phyloP scores from a whole-genome alignment of 2,329 filamentous ascomycete genomes.

The Sphaerulina musiva region DNA sequence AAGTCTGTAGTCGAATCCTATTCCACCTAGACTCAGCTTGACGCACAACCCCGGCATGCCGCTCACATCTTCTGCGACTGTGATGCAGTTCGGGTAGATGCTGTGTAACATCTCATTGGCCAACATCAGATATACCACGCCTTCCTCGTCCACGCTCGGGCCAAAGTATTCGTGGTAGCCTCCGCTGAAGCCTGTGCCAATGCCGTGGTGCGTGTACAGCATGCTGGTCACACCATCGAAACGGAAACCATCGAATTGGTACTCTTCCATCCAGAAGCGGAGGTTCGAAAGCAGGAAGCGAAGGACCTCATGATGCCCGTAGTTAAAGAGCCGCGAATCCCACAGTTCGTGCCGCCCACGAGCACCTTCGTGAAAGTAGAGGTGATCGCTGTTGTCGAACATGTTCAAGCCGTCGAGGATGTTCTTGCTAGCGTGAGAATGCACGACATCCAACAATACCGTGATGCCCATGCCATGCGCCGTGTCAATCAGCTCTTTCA shows the following conservation, averaged over 20 bases:
- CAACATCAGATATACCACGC: constrained; percentile 88
- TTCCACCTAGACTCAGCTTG: constrained; percentile 73
- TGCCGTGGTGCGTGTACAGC: constrained; percentile 92
- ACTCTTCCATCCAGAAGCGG: constrained; percentile 99
- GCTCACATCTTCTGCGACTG: constrained; percentile 93
- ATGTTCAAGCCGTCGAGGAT: constrained; percentile 90
- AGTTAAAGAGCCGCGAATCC: constrained; percentile 97
- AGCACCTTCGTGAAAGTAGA: constrained; percentile 85
- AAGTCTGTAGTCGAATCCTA: constrained; percentile 94
- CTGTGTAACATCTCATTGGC: constrained; percentile 92
- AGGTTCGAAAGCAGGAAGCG: constrained; percentile 94
- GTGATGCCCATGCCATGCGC: constrained; percentile 86
- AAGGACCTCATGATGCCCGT: constrained; percentile 86
- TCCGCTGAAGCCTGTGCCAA: constrained; percentile 96
- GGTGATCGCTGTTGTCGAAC: constrained; percentile 90
- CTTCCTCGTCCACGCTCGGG: constrained; percentile 79
- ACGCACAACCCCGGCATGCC: constrained; percentile 97
- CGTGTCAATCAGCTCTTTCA: constrained; percentile 94
- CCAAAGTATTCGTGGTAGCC: constrained; percentile 99
- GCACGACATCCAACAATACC: constrained; percentile 89
- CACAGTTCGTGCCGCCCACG: constrained; percentile 87
- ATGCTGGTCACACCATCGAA: constrained; percentile 99
- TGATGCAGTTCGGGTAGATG: constrained; percentile 83
- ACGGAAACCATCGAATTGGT: constrained; percentile 90
- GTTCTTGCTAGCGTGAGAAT: constrained; percentile 97